Percentiles rank a stretch among this genome's conserved stretches.
phyloP scores from a whole-genome alignment of 495 filamentous ascomycete genomes.

The Trichoderma parareesei region DNA sequence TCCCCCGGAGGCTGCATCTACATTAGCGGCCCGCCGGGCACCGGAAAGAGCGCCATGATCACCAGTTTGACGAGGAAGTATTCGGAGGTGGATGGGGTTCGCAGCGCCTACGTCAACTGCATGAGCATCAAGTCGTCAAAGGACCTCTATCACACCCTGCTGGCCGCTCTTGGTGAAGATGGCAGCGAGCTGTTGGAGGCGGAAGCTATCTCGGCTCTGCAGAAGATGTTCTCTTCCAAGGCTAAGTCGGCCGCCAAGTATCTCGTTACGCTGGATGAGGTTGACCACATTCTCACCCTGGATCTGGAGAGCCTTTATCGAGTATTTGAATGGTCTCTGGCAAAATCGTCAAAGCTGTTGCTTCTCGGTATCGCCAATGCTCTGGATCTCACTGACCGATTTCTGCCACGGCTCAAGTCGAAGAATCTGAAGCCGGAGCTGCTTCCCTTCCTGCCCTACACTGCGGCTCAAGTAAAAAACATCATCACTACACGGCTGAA shows the following conservation, averaged over 20 bases:
- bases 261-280: slow-evolving; percentile 83
- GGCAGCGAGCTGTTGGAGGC: slow-evolving; percentile 30
- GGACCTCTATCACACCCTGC: slow-evolving; percentile 70
- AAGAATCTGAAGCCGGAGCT: slow-evolving; percentile 83
- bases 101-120: slow-evolving; percentile 75
- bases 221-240: slow-evolving; percentile 55
- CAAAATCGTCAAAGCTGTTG: slow-evolving; percentile 65
- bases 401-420: slow-evolving; percentile 86
- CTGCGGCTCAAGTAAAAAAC: slow-evolving; percentile 74
- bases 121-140: slow-evolving; percentile 83
- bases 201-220: slow-evolving; percentile 51
- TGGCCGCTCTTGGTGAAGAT: slow-evolving; percentile 41
- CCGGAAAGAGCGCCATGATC: slow-evolving; percentile 91
- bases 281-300: slow-evolving; percentile 82
- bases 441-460: slow-evolving; percentile 89
- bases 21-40: slow-evolving; percentile 90
- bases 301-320: slow-evolving; percentile 82
- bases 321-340: slow-evolving; percentile 88
- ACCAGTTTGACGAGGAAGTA: slow-evolving; percentile 62
- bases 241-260: slow-evolving; percentile 51
- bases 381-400: slow-evolving; percentile 88
- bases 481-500: slow-evolving; percentile 80
- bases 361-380: slow-evolving; percentile 95
- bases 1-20: slow-evolving; percentile 79
- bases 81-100: slow-evolving; percentile 28